Evolutionary conservation across 2,329 filamentous ascomycete genomes (phyloP), one percentile per base, ranked within the genome.

Genomic region (Verticillium longisporum): DNA sequence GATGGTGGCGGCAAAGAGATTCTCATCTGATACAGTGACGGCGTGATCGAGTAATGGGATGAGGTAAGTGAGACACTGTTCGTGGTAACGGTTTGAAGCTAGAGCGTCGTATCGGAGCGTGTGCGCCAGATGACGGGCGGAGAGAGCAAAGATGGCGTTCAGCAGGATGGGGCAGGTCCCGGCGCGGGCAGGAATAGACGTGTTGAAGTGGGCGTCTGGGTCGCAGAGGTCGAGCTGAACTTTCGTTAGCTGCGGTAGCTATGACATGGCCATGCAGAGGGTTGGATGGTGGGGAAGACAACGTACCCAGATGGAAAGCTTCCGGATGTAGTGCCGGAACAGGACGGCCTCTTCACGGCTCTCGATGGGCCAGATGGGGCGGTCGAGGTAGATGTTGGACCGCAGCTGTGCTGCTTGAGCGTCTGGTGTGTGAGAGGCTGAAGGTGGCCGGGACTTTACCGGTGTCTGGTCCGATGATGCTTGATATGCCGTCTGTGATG

Each of bases 81-180:
- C 75, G 61, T 85, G 80, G 62, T 86, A 85, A 15, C 74, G 72
- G 56, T 83, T 79, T 2, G 80, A 80, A 3, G 80, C 77, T 14
- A 80, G 74, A 69, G 72, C 59, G 65, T 84, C 78, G 64, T 80
- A 83, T 34, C 73, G 69, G 45, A 74, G 75, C 6, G 78, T 77
- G 36, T 82, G 75, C 56, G 78, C 82, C 41, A 85, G 70, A 66
- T 86, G 83, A 41, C 82, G 75, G 2, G 83, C 80, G 0, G 83
- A 79, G 4, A 85, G 73, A 1, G 83, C 83, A 53, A 84, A 77
- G 32, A 86, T 83, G 26, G 83, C 83, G 60, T 85, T 83, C 13
- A 84, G 73, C 4, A 87, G 73, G 2, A 81, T 78, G 0, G 79
- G 79, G 59, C 78, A 83, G 1, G 71, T 75, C 13, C 76, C 76